These are phyloP conservation scores for Chrysanthemum lavandulifolium DNA, from an alignment of 129 eudicot genomes.

Conservation along the genomic window DNA sequence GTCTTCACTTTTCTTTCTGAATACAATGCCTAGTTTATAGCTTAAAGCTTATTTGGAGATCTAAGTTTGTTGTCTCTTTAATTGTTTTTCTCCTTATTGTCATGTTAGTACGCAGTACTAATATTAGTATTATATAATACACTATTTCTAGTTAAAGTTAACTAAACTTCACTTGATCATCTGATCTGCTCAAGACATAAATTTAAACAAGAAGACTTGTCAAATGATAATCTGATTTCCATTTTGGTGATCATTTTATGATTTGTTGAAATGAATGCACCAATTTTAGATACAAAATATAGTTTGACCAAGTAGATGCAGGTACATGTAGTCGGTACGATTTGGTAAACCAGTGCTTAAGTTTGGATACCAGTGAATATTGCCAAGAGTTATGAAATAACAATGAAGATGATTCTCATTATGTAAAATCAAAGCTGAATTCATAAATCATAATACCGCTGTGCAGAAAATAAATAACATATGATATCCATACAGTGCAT, in stretches of 20 bases:
- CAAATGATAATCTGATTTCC: not conserved
- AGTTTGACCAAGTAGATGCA: not conserved
- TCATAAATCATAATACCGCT: not conserved
- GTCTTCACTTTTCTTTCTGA: conserved; percentile 13
- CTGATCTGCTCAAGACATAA: not conserved
- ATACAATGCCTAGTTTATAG: not conserved
- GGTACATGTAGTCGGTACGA: too few relatives aligned
- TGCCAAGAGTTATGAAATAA: conserved; percentile 9
- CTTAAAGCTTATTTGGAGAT: conserved; percentile 3
- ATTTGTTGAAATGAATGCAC: not conserved
- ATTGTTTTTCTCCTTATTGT: not conserved
- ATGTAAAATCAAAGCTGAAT: not conserved
- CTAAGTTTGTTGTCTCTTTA: not conserved
- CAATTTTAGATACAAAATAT: conserved; percentile 2
- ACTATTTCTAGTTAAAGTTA: not conserved
- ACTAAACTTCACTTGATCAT: not conserved
- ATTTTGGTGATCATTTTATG: not conserved
- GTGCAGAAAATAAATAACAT: not conserved
- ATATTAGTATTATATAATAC: not conserved
- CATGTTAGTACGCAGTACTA: not conserved
- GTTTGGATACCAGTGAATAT: conserved; percentile 5
- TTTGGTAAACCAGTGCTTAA: conserved; percentile 4
- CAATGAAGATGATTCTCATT: conserved; percentile 8
- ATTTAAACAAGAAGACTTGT: not conserved
- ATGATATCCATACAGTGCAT: not conserved